Evolutionary conservation across 2,329 filamentous ascomycete species (phyloP), one percentile per base, ranked within the genome.

Genomic region (Fusarium sp.): DNA sequence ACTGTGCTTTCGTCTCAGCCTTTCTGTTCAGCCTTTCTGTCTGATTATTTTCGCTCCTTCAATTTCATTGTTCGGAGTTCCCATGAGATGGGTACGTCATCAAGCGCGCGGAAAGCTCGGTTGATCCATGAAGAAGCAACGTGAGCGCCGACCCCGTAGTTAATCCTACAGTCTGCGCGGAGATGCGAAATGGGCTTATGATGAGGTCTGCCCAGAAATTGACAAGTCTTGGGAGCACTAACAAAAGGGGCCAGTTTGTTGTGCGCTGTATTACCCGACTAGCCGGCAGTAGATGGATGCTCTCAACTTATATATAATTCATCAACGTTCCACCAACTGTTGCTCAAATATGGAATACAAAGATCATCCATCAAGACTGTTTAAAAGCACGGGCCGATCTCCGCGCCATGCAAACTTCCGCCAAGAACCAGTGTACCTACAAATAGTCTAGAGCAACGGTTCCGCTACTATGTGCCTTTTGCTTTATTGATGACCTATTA

Each of bases 131-230:
- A 17, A 34, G 13, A 51, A 26, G 36, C 14, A 38, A 54, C 20
- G 17, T 36, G 28, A 49, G 40, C 31, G 46, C 40, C 46, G 22
- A 36, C 56, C 56, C 59, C 28, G 28, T 31, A 13, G 10, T 31
- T 1, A 31, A 31, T 31, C 49, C 34, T 24, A 36, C 50, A 43
- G 20, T 17, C 50, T 51, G 18, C 11, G 28, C 20, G 14, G 40
- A 15, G 28, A 28, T 15, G 9, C 7, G 26, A 26, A 50, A 50
- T 65, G 38, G 38, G 46, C 38, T 48, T 49, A 54, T 55, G 22
- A 45, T 55, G 58, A 68, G 36, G 36, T 68, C 40, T 54, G 18
- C 52, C 49, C 24, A 68, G 64, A 46, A 51, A 38, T 43, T 18
- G 34, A 45, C 28, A 39, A 40, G 49, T 31, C 48, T 62, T 36